A percentile compares a stretch with the other conserved stretches of the same genome.
phyloP scores from a whole-genome alignment of 2,329 filamentous ascomycete genomes.

The Aspergillus texensis region DNA sequence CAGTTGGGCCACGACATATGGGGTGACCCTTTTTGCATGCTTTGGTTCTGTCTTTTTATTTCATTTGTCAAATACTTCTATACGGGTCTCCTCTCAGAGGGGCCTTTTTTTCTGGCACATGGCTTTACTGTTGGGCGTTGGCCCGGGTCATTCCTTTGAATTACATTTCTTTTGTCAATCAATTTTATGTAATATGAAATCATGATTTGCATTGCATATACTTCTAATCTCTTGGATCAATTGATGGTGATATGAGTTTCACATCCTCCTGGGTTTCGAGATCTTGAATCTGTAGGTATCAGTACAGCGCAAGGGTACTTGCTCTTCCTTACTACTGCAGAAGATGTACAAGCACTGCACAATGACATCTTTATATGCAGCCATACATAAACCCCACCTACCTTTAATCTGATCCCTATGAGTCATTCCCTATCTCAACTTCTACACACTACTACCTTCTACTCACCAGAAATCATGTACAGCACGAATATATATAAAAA shows the following conservation, averaged over 20 bases:
- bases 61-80: slow-evolving; percentile 13
- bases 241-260: background rate
- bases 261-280: background rate
- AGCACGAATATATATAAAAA: background rate
- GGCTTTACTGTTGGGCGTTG: background rate
- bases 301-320: background rate
- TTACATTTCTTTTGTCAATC: slow-evolving; percentile 17
- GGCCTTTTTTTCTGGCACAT: slow-evolving; percentile 1
- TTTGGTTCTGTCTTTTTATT: slow-evolving; percentile 4
- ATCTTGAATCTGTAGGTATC: background rate
- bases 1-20: slow-evolving; percentile 17
- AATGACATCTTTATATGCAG: background rate
- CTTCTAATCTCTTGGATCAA: background rate
- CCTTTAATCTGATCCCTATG: background rate
- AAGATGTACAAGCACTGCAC: background rate
- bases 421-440: background rate
- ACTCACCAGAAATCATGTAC: background rate
- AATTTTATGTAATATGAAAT: slow-evolving; percentile 3
- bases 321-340: background rate
- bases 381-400: background rate
- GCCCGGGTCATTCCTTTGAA: slow-evolving; percentile 14
- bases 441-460: background rate
- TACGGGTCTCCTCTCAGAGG: background rate
- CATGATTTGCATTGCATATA: slow-evolving; percentile 12
- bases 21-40: slow-evolving; percentile 12